These are phyloP conservation scores for Ambrosiella xylebori DNA, from an alignment of 2,329 filamentous ascomycete species.

Conservation along the genomic window DNA sequence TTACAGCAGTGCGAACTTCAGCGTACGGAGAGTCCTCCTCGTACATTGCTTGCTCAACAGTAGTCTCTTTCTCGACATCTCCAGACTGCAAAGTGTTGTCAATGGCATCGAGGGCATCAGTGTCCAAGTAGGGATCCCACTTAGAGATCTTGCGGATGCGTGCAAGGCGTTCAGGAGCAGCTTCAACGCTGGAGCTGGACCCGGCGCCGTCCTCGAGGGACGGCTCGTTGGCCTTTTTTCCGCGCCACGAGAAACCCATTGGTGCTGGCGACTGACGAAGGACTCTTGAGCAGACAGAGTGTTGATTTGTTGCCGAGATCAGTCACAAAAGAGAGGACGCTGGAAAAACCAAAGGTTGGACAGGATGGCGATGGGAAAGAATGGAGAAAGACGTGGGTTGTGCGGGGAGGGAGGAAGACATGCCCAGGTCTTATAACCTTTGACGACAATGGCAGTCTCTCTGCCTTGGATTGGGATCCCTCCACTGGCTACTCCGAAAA, in stretches of 20 bases:
- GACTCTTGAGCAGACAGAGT: not conserved
- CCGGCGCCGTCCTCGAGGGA: not conserved
- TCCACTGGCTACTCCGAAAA: not conserved
- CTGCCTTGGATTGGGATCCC: conserved; percentile 3
- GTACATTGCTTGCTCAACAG: conserved; percentile 29
- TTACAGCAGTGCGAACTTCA: conserved; percentile 24
- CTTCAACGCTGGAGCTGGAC: conserved; percentile 5
- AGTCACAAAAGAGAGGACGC: conserved; percentile 7
- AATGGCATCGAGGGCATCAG: conserved; percentile 34
- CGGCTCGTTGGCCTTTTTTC: conserved; percentile 9
- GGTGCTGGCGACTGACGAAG: not conserved
- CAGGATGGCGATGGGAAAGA: conserved; percentile 5
- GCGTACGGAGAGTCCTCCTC: conserved; percentile 40
- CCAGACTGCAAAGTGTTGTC: conserved; percentile 28
- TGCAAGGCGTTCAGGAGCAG: conserved; percentile 4
- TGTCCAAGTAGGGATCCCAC: conserved; percentile 39
- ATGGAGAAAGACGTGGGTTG: not conserved
- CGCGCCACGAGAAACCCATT: conserved; percentile 12
- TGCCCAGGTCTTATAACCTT: conserved; percentile 5
- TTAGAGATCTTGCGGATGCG: conserved; percentile 21
- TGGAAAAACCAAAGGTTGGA: not conserved
- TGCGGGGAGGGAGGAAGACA: conserved; percentile 9
- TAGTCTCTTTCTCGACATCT: conserved; percentile 27
- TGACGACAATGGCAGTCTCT: not conserved
- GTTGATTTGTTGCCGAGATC: not conserved